These are phyloP conservation scores for Cucurbitaria berberidis DNA, from an alignment of 2,329 filamentous ascomycete species.

Conservation along the genomic window DNA sequence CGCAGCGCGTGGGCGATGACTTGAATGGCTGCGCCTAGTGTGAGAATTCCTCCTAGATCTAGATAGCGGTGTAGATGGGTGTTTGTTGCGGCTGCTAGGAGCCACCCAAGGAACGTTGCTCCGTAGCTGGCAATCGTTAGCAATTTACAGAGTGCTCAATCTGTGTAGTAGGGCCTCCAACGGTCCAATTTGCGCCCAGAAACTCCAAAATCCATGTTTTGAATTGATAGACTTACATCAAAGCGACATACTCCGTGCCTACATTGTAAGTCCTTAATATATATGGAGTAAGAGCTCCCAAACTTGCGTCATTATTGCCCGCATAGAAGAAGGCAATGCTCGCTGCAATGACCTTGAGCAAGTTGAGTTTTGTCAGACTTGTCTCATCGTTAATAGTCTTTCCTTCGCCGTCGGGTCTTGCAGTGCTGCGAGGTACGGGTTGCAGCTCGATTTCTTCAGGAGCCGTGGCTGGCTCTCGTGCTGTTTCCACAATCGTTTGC, in stretches of 20 bases:
- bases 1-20: slow-evolving; percentile 61
- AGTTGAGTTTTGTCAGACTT: slow-evolving; percentile 9
- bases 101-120: slow-evolving; percentile 65
- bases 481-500: not conserved
- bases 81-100: slow-evolving; percentile 64
- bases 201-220: no score
- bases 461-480: not conserved
- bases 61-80: slow-evolving; percentile 60
- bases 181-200: no score
- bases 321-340: slow-evolving; percentile 69
- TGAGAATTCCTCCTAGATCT: slow-evolving; percentile 63
- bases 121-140: slow-evolving; percentile 49
- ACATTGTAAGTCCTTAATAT: slow-evolving; percentile 64
- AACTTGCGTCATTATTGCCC: slow-evolving; percentile 68
- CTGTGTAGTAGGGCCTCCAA: no score
- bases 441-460: slow-evolving; percentile 7
- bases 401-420: not conserved
- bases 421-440: not conserved
- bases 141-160: not conserved
- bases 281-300: slow-evolving; percentile 69
- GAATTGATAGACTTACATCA: slow-evolving; percentile 52
- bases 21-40: slow-evolving; percentile 63
- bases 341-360: slow-evolving; percentile 56
- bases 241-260: slow-evolving; percentile 53
- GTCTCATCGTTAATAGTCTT: slow-evolving; percentile 1